Percentiles rank a stretch among this genome's conserved stretches.
phyloP scores from a whole-genome alignment of 306 rosid genomes.

The Vicia villosa region DNA sequence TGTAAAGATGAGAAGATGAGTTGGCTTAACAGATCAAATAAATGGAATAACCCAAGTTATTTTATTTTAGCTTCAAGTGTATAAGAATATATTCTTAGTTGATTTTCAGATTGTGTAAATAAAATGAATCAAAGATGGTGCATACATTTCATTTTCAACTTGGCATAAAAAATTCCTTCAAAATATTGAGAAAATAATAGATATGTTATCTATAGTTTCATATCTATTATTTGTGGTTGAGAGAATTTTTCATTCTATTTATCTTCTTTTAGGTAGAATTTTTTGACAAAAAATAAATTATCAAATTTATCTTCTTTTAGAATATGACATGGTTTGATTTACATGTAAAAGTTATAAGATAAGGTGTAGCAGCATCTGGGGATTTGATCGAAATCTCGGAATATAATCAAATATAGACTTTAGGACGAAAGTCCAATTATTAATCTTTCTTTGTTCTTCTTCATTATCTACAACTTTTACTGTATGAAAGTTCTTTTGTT shows the following conservation, averaged over 20 bases:
- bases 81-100: slow-evolving; percentile 37
- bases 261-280: neutral
- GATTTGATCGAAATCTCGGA: slow-evolving; percentile 41
- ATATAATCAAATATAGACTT: slow-evolving; percentile 52
- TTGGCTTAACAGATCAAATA: slow-evolving; percentile 11
- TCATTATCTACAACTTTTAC: slow-evolving; percentile 20
- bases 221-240: slow-evolving; percentile 12
- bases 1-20: slow-evolving; percentile 37
- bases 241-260: slow-evolving; percentile 18
- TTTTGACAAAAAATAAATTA: slow-evolving; percentile 3
- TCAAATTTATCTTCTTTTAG: no score
- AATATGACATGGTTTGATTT: no score
- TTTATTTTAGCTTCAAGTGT: no score
- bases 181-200: slow-evolving; percentile 34
- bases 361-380: slow-evolving; percentile 42
- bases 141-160: no score
- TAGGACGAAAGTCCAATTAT: slow-evolving; percentile 22
- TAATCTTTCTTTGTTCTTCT: slow-evolving; percentile 24
- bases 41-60: slow-evolving; percentile 7
- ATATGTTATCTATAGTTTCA: neutral
- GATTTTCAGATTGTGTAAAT: slow-evolving; percentile 2
- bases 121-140: slow-evolving; percentile 25
- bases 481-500: slow-evolving; percentile 5
- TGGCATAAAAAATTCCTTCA: no score
- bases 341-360: slow-evolving; percentile 5